phyloP scores from a whole-genome alignment of 2,329 filamentous ascomycete genomes.

The Pseudogymnoascus pannorum region DNA sequence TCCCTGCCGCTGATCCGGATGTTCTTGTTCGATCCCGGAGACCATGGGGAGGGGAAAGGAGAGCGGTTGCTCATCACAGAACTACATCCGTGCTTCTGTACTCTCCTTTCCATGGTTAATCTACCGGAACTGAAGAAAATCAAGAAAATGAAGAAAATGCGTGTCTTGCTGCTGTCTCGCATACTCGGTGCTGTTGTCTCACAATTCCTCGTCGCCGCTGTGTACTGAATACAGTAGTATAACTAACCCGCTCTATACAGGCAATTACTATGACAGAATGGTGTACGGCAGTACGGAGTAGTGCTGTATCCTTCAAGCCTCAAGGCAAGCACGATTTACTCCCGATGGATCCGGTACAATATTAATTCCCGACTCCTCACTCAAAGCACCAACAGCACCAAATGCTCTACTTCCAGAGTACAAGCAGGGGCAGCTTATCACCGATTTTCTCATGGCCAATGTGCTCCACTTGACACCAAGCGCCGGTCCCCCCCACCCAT shows the following conservation, averaged over 20 bases:
- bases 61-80: too few relatives aligned
- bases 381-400: not conserved
- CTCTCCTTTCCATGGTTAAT: not conserved
- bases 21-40: not conserved
- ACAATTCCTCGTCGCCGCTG: not conserved
- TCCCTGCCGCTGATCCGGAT: slow-evolving; percentile 4
- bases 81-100: not conserved
- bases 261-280: not conserved
- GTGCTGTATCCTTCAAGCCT: too few relatives aligned
- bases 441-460: not conserved
- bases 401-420: not conserved
- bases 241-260: not conserved
- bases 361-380: not conserved
- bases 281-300: not conserved
- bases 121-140: not conserved
- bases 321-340: not conserved
- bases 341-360: not conserved
- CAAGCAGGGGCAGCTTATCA: not conserved
- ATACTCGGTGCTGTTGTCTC: slow-evolving; percentile 1
- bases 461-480: not conserved
- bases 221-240: not conserved
- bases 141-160: not conserved
- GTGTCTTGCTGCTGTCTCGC: slow-evolving; percentile 6
- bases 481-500: too few relatives aligned
- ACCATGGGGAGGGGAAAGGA: not conserved